Evolutionary conservation across 768 basidiomycete species (phyloP).

Genomic region (Galerina marginata): DNA sequence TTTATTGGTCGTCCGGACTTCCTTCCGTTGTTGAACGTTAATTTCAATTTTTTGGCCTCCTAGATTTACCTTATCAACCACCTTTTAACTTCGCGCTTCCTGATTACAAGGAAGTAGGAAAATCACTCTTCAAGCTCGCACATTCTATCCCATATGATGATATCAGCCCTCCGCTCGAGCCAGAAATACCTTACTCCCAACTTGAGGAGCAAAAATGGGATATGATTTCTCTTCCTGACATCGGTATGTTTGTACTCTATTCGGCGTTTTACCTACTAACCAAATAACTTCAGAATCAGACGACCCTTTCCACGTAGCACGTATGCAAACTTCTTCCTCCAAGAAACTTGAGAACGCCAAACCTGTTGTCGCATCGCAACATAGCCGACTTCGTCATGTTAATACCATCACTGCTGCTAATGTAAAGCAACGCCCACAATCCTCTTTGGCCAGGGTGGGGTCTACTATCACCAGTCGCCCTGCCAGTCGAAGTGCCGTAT

Average conservation of each 20-base stretch:
- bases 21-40: neutral
- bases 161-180: conserved; percentile 28
- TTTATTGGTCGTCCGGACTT: neutral
- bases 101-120: conserved; percentile 47
- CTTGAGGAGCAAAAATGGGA: conserved; percentile 34
- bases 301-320: conserved; percentile 25
- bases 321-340: conserved; percentile 1
- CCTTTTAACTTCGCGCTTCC: conserved; percentile 52
- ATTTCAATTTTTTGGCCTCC: neutral
- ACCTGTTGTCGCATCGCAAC: neutral
- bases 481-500: neutral
- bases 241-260: conserved; percentile 25
- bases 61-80: conserved; percentile 49
- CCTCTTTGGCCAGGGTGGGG: conserved; percentile 8
- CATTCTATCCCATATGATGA: conserved; percentile 40
- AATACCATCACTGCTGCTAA: neutral
- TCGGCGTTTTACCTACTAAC: neutral
- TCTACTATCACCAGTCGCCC: neutral
- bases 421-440: conserved; percentile 7
- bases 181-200: conserved; percentile 31
- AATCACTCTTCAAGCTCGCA: conserved; percentile 37
- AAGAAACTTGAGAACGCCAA: neutral
- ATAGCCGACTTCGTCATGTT: neutral
- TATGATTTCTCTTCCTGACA: conserved; percentile 31
- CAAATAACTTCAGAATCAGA: conserved; percentile 15